These are phyloP conservation scores for Vanderwaltozyma yarrowii DNA, from an alignment of 805 yeast species.

Conservation along the genomic window DNA sequence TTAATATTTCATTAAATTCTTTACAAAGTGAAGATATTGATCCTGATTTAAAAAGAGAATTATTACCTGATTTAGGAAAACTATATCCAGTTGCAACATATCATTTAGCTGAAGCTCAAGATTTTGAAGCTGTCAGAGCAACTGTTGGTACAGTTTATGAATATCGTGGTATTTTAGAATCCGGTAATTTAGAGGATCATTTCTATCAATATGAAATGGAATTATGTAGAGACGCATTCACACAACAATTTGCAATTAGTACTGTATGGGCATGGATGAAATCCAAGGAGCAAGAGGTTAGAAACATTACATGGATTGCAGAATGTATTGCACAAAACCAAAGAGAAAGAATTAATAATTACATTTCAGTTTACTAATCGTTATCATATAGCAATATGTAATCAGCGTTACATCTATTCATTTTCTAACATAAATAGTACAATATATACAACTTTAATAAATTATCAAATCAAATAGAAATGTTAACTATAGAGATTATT, in stretches of 20 bases:
- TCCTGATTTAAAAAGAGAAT: slow-evolving; percentile 62
- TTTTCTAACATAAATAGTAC: no score
- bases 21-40: slow-evolving; percentile 40
- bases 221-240: slow-evolving; percentile 82
- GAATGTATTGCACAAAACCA: slow-evolving; percentile 99
- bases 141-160: slow-evolving; percentile 57
- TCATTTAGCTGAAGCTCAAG: slow-evolving; percentile 64
- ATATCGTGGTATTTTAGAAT: slow-evolving; percentile 48
- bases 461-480: no score
- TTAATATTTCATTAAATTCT: slow-evolving; percentile 85
- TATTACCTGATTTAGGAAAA: slow-evolving; percentile 77
- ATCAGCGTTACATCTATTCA: no score
- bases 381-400: not conserved
- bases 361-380: slow-evolving; percentile 71
- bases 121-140: slow-evolving; percentile 68
- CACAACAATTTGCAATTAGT: slow-evolving; percentile 88
- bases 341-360: slow-evolving; percentile 84
- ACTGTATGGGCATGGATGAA: slow-evolving; percentile 96
- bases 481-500: no score
- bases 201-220: slow-evolving; percentile 90
- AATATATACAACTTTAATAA: no score
- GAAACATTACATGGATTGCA: slow-evolving; percentile 99
- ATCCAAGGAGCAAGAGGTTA: slow-evolving; percentile 90
- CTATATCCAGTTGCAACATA: slow-evolving; percentile 60
- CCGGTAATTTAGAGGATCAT: slow-evolving; percentile 76